A percentile compares a stretch with the other conserved stretches of the same genome.
phyloP scores from a whole-genome alignment of 1,139 yeast species.

The Suhomyces choctaworum region DNA sequence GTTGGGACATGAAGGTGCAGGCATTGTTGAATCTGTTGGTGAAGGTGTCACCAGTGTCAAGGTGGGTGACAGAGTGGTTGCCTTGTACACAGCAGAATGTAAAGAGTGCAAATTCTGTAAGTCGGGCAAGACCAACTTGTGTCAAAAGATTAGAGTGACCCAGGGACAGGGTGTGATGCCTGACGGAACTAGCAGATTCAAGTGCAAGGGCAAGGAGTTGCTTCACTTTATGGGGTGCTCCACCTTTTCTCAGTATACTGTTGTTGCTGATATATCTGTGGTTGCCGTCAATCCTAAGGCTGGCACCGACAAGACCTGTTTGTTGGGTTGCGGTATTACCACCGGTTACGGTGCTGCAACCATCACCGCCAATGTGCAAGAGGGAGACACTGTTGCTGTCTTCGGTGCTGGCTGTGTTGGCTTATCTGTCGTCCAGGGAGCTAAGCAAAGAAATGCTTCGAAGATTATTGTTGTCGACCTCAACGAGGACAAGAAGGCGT shows the following conservation, averaged over 20 bases:
- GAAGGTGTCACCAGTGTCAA: conserved; percentile 86
- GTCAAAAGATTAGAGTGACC: conserved; percentile 87
- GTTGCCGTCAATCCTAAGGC: conserved; percentile 88
- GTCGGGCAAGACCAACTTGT: conserved; percentile 93
- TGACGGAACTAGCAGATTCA: conserved; percentile 90
- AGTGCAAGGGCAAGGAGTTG: conserved; percentile 76
- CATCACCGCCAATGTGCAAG: conserved; percentile 87
- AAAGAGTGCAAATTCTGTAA: conserved; percentile 91
- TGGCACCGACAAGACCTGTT: conserved; percentile 81
- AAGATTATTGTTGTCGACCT: conserved; percentile 86
- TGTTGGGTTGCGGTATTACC: conserved; percentile 97
- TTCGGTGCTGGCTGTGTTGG: conserved; percentile 99
- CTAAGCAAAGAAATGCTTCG: conserved; percentile 75
- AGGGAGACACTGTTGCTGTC: conserved; percentile 92
- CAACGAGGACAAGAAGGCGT: conserved; percentile 77
- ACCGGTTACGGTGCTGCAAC: conserved; percentile 98
- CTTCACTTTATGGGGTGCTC: conserved; percentile 98
- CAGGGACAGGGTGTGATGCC: conserved; percentile 95
- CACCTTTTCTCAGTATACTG: conserved; percentile 94
- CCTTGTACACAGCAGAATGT: conserved; percentile 96
- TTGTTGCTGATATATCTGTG: conserved; percentile 95
- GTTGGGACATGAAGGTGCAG: conserved; percentile 97
- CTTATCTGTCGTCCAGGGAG: conserved; percentile 93
- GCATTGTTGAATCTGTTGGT: conserved; percentile 89
- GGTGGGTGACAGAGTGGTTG: conserved; percentile 88